Evolutionary conservation across 2,329 filamentous ascomycete species (phyloP), one percentile per base, ranked within the genome.

Genomic region (Pyricularia sp.): DNA sequence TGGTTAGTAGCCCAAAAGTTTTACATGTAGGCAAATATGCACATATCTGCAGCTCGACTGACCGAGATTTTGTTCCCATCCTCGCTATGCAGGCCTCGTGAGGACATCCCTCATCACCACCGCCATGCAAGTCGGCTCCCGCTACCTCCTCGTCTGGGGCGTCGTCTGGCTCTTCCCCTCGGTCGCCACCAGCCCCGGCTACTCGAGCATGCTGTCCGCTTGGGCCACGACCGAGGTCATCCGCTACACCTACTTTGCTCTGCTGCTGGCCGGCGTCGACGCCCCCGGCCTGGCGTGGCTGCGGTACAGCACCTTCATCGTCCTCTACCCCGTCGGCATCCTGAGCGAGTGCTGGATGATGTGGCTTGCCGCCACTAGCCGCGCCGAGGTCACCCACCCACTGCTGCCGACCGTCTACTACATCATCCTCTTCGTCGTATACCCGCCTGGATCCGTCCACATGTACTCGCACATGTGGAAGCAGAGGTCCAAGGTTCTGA

Each of bases 401-500:
- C 71, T 80, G 79, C 75, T 87, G 74, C 85, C 85, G 68, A 89
- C 84, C 20, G 69, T 61, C 3, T 69, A 68, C 11, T 71, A 70
- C 65, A 71, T 59, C 10, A 66, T 73, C 33, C 71, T 74, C 11
- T 65, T 67, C n/a, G 72, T 70, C 14, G 68, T 73, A 36, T 75
- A 75, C 69, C 69, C 74, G 63, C 73, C 71, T 70, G 90, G 92
- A 82, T 76, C 92, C 4, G 97, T 95, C 75, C 86, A 96, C 69
- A 81, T 98, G 69, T 98, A 95, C 77, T 93, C 92, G 26, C 92
- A 99, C 80, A 98, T 99, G 95, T 92, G 98, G 84, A 84, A 85
- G 71, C 95, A 99, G 85, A 85, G 94, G 73, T 85, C 87, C 73
- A 97, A 93, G 85, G 87, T 94, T 68, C 82, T 93, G 82, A 84